A percentile compares a stretch with the other conserved stretches of the same genome.
Conservation (phyloP, 1,139 yeast species). For the Yamadazyma jaroonii region DNA sequence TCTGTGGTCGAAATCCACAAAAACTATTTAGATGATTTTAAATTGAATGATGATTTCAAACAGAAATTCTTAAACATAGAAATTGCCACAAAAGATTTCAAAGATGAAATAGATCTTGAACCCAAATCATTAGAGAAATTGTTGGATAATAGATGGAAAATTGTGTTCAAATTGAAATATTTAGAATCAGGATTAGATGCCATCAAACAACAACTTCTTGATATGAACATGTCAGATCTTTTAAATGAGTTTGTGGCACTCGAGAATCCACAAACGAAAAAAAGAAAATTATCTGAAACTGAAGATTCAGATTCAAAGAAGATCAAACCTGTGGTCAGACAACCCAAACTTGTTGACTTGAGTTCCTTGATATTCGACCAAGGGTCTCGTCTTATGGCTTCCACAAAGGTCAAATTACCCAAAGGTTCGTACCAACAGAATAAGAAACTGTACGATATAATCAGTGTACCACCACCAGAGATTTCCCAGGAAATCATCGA, state of each 20-base stretch:
- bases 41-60: conserved; percentile 11
- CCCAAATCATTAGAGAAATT: conserved; percentile 27
- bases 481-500: conserved; percentile 41
- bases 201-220: conserved; percentile 22
- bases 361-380: conserved; percentile 65
- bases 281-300: conserved; percentile 16
- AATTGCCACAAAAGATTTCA: conserved; percentile 41
- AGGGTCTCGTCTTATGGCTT: conserved; percentile 68
- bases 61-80: conserved; percentile 12
- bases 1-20: conserved; percentile 23
- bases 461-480: conserved; percentile 74
- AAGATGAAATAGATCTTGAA: conserved; percentile 48
- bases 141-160: conserved; percentile 48
- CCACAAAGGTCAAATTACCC: conserved; percentile 70
- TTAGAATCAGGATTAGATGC: conserved; percentile 22
- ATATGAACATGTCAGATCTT: conserved; percentile 20
- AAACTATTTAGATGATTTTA: conserved; percentile 12
- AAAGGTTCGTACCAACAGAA: conserved; percentile 78
- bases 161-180: conserved; percentile 53
- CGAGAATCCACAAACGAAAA: conserved; percentile 5
- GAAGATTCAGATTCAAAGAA: conserved; percentile 8
- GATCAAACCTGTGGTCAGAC: conserved; percentile 17
- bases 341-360: conserved; percentile 62
- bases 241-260: conserved; percentile 24
- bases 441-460: conserved; percentile 77